A percentile compares a stretch with the other conserved stretches of the same genome.
Conservation (phyloP, 2,329 filamentous ascomycete species). For the Colletotrichum sp. region DNA sequence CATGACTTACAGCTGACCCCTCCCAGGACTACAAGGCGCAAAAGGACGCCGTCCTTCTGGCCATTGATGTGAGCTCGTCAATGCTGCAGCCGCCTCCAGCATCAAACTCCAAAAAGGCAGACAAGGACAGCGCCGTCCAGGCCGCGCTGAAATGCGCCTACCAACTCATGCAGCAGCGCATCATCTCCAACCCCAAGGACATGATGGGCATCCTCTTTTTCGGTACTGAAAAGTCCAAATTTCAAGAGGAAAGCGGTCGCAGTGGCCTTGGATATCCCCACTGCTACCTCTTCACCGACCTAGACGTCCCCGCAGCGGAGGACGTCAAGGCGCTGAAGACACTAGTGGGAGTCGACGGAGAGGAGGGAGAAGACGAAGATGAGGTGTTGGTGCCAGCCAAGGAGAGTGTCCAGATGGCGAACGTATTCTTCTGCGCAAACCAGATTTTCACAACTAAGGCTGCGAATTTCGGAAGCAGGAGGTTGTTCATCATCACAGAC, state of each 20-base stretch:
- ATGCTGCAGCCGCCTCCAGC: slow-evolving; percentile 77
- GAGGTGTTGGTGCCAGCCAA: slow-evolving; percentile 73
- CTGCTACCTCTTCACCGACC: slow-evolving; percentile 88
- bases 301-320: slow-evolving; percentile 84
- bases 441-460: slow-evolving; percentile 96
- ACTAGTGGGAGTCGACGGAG: slow-evolving; percentile 80
- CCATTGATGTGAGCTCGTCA: slow-evolving; percentile 87
- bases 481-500: slow-evolving; percentile 95
- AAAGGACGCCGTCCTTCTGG: slow-evolving; percentile 98
- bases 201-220: slow-evolving; percentile 97
- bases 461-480: slow-evolving; percentile 88
- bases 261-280: slow-evolving; percentile 77
- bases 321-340: slow-evolving; percentile 83
- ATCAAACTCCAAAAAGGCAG: slow-evolving; percentile 74
- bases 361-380: slow-evolving; percentile 76
- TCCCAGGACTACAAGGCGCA: slow-evolving; percentile 82
- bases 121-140: slow-evolving; percentile 77
- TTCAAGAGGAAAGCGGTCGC: slow-evolving; percentile 69
- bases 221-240: slow-evolving; percentile 85
- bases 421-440: slow-evolving; percentile 92
- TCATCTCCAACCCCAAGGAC: slow-evolving; percentile 94
- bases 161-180: slow-evolving; percentile 95
- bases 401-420: slow-evolving; percentile 80
- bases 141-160: slow-evolving; percentile 95
- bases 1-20: slow-evolving; percentile 8